phyloP scores from a whole-genome alignment of 768 basidiomycete species.

The Psilocybe subaeruginosa region DNA sequence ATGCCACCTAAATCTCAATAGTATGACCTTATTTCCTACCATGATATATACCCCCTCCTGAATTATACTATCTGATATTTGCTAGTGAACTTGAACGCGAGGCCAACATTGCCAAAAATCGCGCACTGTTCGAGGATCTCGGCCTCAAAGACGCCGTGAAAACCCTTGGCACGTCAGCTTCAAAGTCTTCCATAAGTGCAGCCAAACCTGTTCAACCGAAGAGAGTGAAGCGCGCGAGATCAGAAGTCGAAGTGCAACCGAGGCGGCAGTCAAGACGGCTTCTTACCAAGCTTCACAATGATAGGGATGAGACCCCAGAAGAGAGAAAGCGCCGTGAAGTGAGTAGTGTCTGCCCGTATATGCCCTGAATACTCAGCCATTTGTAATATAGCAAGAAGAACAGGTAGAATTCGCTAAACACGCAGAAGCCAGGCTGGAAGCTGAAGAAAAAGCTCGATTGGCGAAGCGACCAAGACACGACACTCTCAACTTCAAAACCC shows the following conservation, averaged over 20 bases:
- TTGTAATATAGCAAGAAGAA: slow-evolving; percentile 44
- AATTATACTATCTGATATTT: background rate
- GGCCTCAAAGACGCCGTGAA: slow-evolving; percentile 62
- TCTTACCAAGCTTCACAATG: slow-evolving; percentile 46
- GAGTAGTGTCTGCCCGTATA: slow-evolving; percentile 18
- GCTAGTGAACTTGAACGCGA: slow-evolving; percentile 70
- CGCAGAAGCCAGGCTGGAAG: slow-evolving; percentile 63
- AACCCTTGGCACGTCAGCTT: slow-evolving; percentile 48
- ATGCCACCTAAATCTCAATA: slow-evolving; percentile 54
- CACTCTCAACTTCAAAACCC: slow-evolving; percentile 59
- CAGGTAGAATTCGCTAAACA: slow-evolving; percentile 53
- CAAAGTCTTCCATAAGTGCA: slow-evolving; percentile 37
- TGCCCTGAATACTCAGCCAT: background rate
- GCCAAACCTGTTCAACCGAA: slow-evolving; percentile 71
- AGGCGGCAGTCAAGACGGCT: slow-evolving; percentile 68
- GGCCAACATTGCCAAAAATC: slow-evolving; percentile 82
- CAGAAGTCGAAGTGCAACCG: slow-evolving; percentile 45
- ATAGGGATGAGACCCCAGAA: slow-evolving; percentile 67
- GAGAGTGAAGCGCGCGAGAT: slow-evolving; percentile 52
- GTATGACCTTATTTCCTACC: slow-evolving; percentile 33
- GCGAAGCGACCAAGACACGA: slow-evolving; percentile 73
- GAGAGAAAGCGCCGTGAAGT: slow-evolving; percentile 73
- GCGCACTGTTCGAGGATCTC: slow-evolving; percentile 71
- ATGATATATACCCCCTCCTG: background rate
- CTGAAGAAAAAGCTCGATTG: slow-evolving; percentile 61